Evolutionary conservation across 169 alveolate species (phyloP).

Genomic region (Cryptosporidium tyzzeri): DNA sequence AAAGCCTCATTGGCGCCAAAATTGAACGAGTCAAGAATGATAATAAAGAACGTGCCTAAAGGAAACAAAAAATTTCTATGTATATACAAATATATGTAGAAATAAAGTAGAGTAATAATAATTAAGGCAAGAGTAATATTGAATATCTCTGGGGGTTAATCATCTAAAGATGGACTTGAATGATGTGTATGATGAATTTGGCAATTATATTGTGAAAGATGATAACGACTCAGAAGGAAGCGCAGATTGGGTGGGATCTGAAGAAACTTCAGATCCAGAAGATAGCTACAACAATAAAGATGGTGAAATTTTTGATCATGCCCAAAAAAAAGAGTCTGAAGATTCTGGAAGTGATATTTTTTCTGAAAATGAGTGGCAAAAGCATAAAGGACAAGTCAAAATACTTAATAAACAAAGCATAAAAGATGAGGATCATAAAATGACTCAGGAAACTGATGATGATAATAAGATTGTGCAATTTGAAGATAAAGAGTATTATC

Average conservation of each 20-base stretch:
- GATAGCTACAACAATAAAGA: conserved; percentile 67
- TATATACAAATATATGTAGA: too few relatives aligned
- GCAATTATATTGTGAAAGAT: conserved; percentile 95
- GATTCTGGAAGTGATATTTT: conserved; percentile 79
- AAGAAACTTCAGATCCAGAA: conserved; percentile 38
- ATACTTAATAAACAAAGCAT: background rate
- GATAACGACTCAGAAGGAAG: conserved; percentile 84
- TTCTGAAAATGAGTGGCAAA: conserved; percentile 52
- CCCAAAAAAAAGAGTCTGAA: conserved; percentile 84
- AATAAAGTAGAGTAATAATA: background rate
- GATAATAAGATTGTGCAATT: conserved; percentile 83
- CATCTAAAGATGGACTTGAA: conserved; percentile 34
- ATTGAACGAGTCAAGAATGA: background rate
- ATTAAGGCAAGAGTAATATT: background rate
- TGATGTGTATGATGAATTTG: conserved; percentile 98
- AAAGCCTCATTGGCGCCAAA: background rate
- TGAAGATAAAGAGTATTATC: conserved; percentile 94
- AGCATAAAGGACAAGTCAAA: conserved; percentile 10
- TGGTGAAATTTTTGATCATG: conserved; percentile 82
- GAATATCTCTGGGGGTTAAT: background rate
- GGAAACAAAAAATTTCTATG: background rate
- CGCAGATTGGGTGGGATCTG: conserved; percentile 55
- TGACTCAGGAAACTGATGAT: conserved; percentile 77
- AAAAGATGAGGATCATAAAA: conserved; percentile 37
- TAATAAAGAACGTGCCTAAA: background rate